Evolutionary conservation across 2,329 filamentous ascomycete genomes (phyloP).

Genomic region (Leptodontidium sp.): DNA sequence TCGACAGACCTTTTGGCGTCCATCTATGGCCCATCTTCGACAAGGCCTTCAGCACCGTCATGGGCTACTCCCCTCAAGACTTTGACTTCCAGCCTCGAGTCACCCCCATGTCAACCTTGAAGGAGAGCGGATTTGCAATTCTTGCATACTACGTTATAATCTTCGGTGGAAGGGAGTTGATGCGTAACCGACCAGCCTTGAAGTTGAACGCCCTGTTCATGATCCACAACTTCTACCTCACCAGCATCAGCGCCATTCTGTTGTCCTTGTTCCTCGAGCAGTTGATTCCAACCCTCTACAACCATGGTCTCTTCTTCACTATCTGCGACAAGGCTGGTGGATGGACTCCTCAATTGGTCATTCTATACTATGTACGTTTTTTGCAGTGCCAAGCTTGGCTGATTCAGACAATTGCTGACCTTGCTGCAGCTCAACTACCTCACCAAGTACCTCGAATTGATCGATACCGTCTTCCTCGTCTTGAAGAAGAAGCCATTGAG

Average conservation of each 20-base stretch:
- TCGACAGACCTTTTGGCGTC: conserved; percentile 92
- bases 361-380: conserved; percentile 90
- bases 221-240: conserved; percentile 96
- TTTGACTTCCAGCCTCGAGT: conserved; percentile 83
- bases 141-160: conserved; percentile 92
- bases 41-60: conserved; percentile 78
- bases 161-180: conserved; percentile 89
- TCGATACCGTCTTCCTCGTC: conserved; percentile 96
- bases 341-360: conserved; percentile 92
- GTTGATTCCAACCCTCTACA: conserved; percentile 81
- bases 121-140: conserved; percentile 81
- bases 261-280: conserved; percentile 91
- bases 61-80: conserved; percentile 84
- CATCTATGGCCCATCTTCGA: conserved; percentile 94
- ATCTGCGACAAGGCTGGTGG: conserved; percentile 86
- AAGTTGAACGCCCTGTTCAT: conserved; percentile 91
- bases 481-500: conserved; percentile 99
- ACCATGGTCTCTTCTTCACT: conserved; percentile 84
- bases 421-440: conserved; percentile 86
- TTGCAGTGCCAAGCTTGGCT: background rate
- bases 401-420: conserved; percentile 49
- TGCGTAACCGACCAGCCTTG: conserved; percentile 86
- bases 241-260: conserved; percentile 80
- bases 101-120: conserved; percentile 90
- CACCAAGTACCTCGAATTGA: conserved; percentile 94